phyloP scores from a whole-genome alignment of 768 basidiomycete species.

The Termitomyces sp. region DNA sequence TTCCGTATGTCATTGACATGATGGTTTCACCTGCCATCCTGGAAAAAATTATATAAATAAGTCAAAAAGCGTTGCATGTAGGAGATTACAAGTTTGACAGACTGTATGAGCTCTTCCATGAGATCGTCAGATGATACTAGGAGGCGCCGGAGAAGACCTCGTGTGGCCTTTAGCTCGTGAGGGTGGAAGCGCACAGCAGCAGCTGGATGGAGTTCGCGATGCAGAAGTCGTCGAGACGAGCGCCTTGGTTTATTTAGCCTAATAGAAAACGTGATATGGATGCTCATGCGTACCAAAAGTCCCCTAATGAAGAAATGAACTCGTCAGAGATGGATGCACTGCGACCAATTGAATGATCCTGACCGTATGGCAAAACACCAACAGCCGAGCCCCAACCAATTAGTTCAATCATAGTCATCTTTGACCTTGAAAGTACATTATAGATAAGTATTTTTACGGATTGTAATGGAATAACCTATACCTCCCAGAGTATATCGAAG shows the following conservation, averaged over 20 bases:
- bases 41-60: too few relatives aligned
- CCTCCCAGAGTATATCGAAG: conserved; percentile 15
- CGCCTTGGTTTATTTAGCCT: too few relatives aligned
- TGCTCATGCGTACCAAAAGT: conserved; percentile 4
- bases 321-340: neutral
- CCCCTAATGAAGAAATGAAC: neutral
- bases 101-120: conserved; percentile 3
- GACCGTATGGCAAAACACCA: conserved; percentile 14
- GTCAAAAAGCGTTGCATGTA: too few relatives aligned
- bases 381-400: conserved; percentile 17
- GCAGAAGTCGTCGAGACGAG: conserved; percentile 16
- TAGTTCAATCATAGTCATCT: conserved; percentile 17
- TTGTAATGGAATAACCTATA: neutral
- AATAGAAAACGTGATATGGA: too few relatives aligned
- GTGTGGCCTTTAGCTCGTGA: conserved; percentile 15
- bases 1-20: too few relatives aligned
- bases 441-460: neutral
- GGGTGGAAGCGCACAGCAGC: conserved; percentile 16
- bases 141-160: conserved; percentile 17
- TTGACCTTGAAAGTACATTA: neutral
- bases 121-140: conserved; percentile 14
- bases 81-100: conserved; percentile 26
- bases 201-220: conserved; percentile 17
- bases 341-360: neutral
- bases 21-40: too few relatives aligned